Base-by-base conservation (phyloP, 352 stramenopile species). In the Globisporangium parvum region DNA sequence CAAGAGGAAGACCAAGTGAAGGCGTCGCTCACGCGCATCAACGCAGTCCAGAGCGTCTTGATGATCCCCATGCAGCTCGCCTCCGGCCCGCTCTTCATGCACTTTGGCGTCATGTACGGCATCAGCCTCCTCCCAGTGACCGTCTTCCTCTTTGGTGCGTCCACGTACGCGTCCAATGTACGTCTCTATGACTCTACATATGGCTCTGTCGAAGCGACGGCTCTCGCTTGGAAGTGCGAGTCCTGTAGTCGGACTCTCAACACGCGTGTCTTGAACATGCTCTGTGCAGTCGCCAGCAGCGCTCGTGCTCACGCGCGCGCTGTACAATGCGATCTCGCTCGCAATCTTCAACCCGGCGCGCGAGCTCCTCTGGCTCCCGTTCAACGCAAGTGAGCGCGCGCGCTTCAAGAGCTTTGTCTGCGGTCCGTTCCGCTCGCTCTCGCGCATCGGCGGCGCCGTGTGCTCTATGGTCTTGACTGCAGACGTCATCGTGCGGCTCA, bases 61-160 rank as follows among this genome's bases (percentile, higher is more conserved):
- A 94, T 94, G 85, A 91, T 94, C 52, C 85, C 85, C 15, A 77
- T 94, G 68, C 85, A 94, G 47, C 53, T 93, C 15, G 65, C 79
- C 2, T 91, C 85, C 0, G 85, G 85, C 4, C 71, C 80, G 4
- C 87, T 93, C 44, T 94, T 93, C 66, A 88, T 79, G 21, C 82
- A 77, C 28, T 93, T 93, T 65, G 84, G 84, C 28, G 84, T 92
- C 48, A 91, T 94, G 81, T 90, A 91, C 53, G 84, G 81, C 9
- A 91, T 94, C 50, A 73, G 67, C 2, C 66, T 83, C 61, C 67
- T 94, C 6, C 85, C 85, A 0, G 61, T 89, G 10, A 73, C 77
- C 0, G 77, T 93, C 6, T 77, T 94, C 28, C 55, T 90, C 20
- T 94, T 92, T 64, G 81, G 80, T 5, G 62, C 62, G 2, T 77